Conservation (phyloP, 768 basidiomycete genomes). For the Leucocoprinus leucothites region DNA sequence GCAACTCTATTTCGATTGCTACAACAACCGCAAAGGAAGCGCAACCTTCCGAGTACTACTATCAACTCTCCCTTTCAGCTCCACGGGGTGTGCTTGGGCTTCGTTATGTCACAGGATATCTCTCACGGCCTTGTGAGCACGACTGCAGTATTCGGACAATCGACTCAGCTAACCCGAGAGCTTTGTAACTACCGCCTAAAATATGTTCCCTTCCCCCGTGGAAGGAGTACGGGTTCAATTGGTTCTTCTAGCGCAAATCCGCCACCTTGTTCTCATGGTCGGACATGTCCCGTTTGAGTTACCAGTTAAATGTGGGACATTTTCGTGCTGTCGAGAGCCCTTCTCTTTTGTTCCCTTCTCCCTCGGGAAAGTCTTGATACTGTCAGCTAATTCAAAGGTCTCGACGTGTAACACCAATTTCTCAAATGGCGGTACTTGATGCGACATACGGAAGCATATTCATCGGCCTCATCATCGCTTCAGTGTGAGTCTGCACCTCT, state of each 20-base stretch:
- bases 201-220: background rate
- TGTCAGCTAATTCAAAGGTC: background rate
- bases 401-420: background rate
- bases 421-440: conserved; percentile 30
- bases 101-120: background rate
- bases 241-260: background rate
- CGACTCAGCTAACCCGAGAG: background rate
- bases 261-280: background rate
- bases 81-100: background rate
- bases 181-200: background rate
- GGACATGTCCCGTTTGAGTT: too few relatives aligned
- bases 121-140: conserved; percentile 8
- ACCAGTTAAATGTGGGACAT: conserved; percentile 2
- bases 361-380: background rate
- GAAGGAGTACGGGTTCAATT: background rate
- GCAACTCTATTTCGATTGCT: too few relatives aligned
- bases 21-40: too few relatives aligned
- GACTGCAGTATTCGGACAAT: conserved; percentile 5
- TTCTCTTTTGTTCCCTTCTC: background rate
- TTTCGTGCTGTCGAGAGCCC: background rate
- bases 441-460: conserved; percentile 43
- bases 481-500: conserved; percentile 31
- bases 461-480: conserved; percentile 39
- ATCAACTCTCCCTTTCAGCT: background rate
- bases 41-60: too few relatives aligned